Conservation (phyloP, 2,329 filamentous ascomycete species). For the Cercospora sp. region DNA sequence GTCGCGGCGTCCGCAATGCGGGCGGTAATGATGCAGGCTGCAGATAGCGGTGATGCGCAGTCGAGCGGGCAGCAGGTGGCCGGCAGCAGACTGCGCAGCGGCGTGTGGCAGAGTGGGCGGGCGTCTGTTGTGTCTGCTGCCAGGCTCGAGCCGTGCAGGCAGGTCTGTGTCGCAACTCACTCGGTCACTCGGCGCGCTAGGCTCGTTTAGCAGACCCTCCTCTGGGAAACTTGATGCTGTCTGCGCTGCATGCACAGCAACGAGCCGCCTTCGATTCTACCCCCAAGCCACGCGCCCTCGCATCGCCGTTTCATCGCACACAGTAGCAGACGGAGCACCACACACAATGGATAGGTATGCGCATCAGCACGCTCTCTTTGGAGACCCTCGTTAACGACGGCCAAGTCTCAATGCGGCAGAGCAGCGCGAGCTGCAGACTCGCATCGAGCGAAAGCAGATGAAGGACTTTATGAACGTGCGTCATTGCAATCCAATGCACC, state of each 20-base stretch:
- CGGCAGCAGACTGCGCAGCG: not conserved
- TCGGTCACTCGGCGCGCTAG: slow-evolving; percentile 1
- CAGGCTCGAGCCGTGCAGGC: not conserved
- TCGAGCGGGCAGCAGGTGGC: not conserved
- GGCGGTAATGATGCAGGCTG: not conserved
- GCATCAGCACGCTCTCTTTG: slow-evolving; percentile 16
- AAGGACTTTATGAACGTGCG: slow-evolving; percentile 97
- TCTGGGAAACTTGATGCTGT: slow-evolving; percentile 5
- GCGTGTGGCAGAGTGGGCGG: not conserved
- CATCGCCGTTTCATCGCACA: not conserved
- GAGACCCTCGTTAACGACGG: not conserved
- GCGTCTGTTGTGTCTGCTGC: slow-evolving; percentile 6
- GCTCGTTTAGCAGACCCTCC: slow-evolving; percentile 5
- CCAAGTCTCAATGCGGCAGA: slow-evolving; percentile 71
- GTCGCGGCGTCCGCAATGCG: not conserved
- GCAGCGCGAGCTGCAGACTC: slow-evolving; percentile 87
- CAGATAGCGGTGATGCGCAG: slow-evolving; percentile 1
- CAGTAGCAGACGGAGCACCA: not conserved
- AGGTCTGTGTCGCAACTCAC: slow-evolving; percentile 4
- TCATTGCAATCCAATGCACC: slow-evolving; percentile 26
- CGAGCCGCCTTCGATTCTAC: not conserved
- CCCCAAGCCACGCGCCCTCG: not conserved
- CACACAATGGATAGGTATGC: slow-evolving; percentile 33
- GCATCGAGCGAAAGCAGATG: slow-evolving; percentile 97
- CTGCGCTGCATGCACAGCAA: slow-evolving; percentile 1